Evolutionary conservation across 805 yeast genomes (phyloP), one percentile per base, ranked within the genome.

Genomic region (Maudiozyma saulgeensis): DNA sequence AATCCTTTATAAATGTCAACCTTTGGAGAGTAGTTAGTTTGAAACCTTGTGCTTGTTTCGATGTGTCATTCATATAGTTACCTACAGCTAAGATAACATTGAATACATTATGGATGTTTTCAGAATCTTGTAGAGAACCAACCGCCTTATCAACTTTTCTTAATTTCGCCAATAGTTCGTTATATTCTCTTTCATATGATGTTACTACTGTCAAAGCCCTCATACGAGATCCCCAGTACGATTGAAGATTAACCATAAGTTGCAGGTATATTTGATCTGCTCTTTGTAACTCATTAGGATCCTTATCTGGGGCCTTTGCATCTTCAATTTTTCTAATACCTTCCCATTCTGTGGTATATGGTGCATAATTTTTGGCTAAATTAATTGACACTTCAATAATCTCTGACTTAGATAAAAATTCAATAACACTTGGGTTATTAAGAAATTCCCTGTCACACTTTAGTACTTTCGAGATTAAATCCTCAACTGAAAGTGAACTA

Each of bases 11-110:
- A 56, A 95, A 89, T 32, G 84, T 87, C 51, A 93, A 74, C 56
- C 98, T 73, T 60, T 89, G 96, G 47, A 93, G 73, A n/a, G 96
- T 87, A 43, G 87, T 83, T 51, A 93, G 71, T 59, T 85, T 84
- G 74, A 95, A 95, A 3, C 99, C 99, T 55, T 79, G 77, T 1
- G 97, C 98, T 64, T 89, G 96, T 58, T 89, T 90, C 2, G 87
- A 74, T n/a, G 80, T 72, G 59, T 89, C 96, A 64, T 95, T 93
- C 99, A 93, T 93, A 64, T 82, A 91, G 65, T 93, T 93, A 51
- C 99, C 99, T 46, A 93, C 93, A 4, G 90, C 82, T 54, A 90
- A 72, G 53, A 93, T 91, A 44, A 93, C 80, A 49, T 87, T 89
- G 60, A 95, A 77, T 15, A 93, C 81, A 49, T 79, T 77, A 53